These are phyloP conservation scores for Penicillium sp. DNA, from an alignment of 2,329 filamentous ascomycete species.

Conservation along the genomic window DNA sequence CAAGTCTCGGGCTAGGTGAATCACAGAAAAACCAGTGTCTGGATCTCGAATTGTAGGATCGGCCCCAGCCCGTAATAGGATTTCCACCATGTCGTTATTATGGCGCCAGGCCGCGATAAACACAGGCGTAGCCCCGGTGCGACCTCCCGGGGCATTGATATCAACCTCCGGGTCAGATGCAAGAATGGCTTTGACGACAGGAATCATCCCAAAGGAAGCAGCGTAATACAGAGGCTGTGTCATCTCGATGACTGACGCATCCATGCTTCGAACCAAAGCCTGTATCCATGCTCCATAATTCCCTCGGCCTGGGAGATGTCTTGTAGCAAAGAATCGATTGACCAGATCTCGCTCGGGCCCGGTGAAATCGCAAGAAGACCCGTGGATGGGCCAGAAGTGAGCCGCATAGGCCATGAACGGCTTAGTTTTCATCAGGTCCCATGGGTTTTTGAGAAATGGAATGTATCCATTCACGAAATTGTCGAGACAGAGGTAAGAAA, in stretches of 20 bases:
- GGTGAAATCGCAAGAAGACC: conserved; percentile 6
- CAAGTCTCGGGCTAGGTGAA: conserved; percentile 8
- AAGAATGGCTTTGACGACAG: conserved; percentile 17
- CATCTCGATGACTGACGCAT: conserved; percentile 6
- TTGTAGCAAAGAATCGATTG: conserved; percentile 16
- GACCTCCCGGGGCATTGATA: conserved; percentile 20
- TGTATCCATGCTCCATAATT: conserved; percentile 22
- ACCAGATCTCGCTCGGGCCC: conserved; percentile 5
- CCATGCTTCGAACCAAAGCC: conserved; percentile 3
- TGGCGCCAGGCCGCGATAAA: conserved; percentile 16
- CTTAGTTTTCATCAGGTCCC: neutral
- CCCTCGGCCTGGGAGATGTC: conserved; percentile 11
- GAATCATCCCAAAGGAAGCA: conserved; percentile 19
- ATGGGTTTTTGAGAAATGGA: neutral
- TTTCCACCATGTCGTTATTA: conserved; percentile 15
- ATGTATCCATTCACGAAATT: conserved; percentile 19
- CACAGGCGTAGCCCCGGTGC: conserved; percentile 16
- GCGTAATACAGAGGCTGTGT: conserved; percentile 24
- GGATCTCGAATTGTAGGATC: conserved; percentile 19
- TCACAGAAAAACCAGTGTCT: conserved; percentile 7
- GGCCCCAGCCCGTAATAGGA: conserved; percentile 21
- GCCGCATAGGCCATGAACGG: conserved; percentile 18
- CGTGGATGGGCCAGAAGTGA: conserved; percentile 17
- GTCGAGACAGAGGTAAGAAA: conserved; percentile 18
- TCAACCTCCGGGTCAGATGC: conserved; percentile 15